phyloP scores from a whole-genome alignment of 257 asterid genomes.

The Rhazya stricta region DNA sequence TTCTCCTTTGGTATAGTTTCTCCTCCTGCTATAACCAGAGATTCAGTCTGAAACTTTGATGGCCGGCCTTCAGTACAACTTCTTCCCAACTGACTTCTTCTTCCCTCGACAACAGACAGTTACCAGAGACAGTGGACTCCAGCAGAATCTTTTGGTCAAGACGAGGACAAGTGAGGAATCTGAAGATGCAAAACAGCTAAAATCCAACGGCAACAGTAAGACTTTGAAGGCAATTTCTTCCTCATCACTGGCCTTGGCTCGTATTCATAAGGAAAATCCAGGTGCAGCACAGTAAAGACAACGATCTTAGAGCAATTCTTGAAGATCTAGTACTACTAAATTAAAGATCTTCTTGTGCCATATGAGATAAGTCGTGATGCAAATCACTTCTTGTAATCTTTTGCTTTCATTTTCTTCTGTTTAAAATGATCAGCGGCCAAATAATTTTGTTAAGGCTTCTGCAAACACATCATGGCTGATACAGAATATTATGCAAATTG shows the following conservation, averaged over 20 bases:
- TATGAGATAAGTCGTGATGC: not conserved
- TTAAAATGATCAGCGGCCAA: not conserved
- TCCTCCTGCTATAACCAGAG: not conserved
- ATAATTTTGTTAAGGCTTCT: not conserved
- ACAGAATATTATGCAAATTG: not conserved
- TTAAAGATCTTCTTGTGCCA: not conserved
- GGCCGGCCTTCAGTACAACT: slow-evolving; percentile 59
- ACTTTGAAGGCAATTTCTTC: slow-evolving; percentile 28
- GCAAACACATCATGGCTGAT: not conserved
- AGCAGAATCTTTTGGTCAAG: slow-evolving; percentile 26
- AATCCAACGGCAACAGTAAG: slow-evolving; percentile 19
- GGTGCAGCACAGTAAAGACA: slow-evolving; percentile 1
- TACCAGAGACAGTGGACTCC: slow-evolving; percentile 27
- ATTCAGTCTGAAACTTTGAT: slow-evolving; percentile 21
- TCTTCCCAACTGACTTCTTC: slow-evolving; percentile 56
- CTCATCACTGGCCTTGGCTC: slow-evolving; percentile 26
- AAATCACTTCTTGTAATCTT: not conserved
- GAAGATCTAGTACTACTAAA: not conserved
- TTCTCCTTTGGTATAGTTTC: not conserved
- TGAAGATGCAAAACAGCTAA: slow-evolving; percentile 24
- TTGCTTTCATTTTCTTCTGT: not conserved
- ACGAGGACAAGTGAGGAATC: slow-evolving; percentile 22
- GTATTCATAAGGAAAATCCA: slow-evolving; percentile 23
- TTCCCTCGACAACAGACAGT: slow-evolving; percentile 34
- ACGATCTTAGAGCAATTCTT: not conserved